Conservation (phyloP, 805 yeast species). For the Teunomyces lycoperdinae region DNA sequence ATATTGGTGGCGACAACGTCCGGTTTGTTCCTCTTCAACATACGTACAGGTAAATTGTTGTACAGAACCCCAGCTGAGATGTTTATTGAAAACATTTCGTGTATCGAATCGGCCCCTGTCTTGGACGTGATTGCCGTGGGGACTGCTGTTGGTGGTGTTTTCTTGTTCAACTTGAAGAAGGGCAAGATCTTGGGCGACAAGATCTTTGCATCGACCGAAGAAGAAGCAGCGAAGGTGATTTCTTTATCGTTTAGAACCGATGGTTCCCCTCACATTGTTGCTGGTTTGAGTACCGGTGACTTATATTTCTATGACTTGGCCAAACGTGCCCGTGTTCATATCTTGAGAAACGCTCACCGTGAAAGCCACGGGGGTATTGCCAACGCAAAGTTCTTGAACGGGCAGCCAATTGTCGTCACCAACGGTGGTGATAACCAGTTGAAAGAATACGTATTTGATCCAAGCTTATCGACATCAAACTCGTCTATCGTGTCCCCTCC, state of each 20-base stretch:
- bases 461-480: conserved; percentile 67
- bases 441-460: conserved; percentile 92
- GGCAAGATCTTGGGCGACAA: conserved; percentile 50
- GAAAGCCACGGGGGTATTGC: conserved; percentile 77
- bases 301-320: conserved; percentile 81
- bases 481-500: conserved; percentile 79
- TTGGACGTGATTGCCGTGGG: conserved; percentile 83
- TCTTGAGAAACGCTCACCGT: conserved; percentile 67
- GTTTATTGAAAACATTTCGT: conserved; percentile 52
- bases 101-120: conserved; percentile 82
- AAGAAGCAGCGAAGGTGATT: conserved; percentile 41
- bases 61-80: conserved; percentile 49
- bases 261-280: conserved; percentile 78
- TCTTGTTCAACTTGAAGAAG: conserved; percentile 64
- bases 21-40: conserved; percentile 61
- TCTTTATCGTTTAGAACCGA: conserved; percentile 89
- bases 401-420: conserved; percentile 87
- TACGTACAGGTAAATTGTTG: conserved; percentile 72
- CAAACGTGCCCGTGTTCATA: conserved; percentile 69
- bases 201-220: conserved; percentile 45
- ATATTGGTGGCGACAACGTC: conserved; percentile 76
- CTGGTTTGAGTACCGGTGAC: conserved; percentile 79
- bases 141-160: conserved; percentile 61
- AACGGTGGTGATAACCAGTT: conserved; percentile 88
- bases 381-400: conserved; percentile 71